Percentiles rank a stretch among this genome's conserved stretches.
These are phyloP conservation scores for Suhomyces bribrorum DNA, from an alignment of 1,139 yeast species.

Conservation along the genomic window DNA sequence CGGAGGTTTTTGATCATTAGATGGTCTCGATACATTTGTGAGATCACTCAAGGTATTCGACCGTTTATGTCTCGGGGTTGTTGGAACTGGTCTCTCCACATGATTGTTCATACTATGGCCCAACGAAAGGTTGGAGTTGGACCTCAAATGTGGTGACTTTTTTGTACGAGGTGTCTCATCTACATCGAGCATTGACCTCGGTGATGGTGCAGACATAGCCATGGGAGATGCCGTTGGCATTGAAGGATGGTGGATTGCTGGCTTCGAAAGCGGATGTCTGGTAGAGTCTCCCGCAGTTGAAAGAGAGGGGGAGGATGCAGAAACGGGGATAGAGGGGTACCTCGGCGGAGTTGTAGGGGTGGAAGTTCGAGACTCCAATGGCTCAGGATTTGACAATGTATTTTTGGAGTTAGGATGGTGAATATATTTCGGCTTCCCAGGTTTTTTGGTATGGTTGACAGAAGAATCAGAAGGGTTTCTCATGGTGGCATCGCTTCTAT, in stretches of 20 bases:
- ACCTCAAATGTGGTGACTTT: slow-evolving; percentile 29
- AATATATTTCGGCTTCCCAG: background rate
- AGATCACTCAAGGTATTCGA: slow-evolving; percentile 29
- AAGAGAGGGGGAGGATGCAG: slow-evolving; percentile 16
- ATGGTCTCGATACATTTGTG: slow-evolving; percentile 12
- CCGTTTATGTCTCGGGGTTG: slow-evolving; percentile 24
- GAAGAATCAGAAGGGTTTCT: slow-evolving; percentile 5
- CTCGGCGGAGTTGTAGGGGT: slow-evolving; percentile 7
- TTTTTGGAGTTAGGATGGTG: slow-evolving; percentile 1
- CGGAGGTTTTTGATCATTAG: slow-evolving; percentile 5
- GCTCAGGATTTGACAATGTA: background rate
- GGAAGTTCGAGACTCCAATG: slow-evolving; percentile 1
- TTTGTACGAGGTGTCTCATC: background rate
- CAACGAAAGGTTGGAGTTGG: slow-evolving; percentile 33
- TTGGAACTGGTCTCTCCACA: background rate
- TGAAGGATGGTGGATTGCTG: slow-evolving; percentile 8
- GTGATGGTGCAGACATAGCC: slow-evolving; percentile 1
- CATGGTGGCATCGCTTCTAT: slow-evolving; percentile 8
- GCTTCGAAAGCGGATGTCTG: slow-evolving; percentile 12
- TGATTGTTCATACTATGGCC: background rate
- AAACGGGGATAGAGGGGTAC: slow-evolving; percentile 4
- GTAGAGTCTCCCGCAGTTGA: slow-evolving; percentile 8
- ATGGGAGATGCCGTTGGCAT: slow-evolving; percentile 3
- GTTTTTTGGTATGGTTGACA: background rate
- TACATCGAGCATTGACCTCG: slow-evolving; percentile 7